Evolutionary conservation across 2,329 filamentous ascomycete species (phyloP), one percentile per base, ranked within the genome.

Genomic region (Fusarium tjaetaba): DNA sequence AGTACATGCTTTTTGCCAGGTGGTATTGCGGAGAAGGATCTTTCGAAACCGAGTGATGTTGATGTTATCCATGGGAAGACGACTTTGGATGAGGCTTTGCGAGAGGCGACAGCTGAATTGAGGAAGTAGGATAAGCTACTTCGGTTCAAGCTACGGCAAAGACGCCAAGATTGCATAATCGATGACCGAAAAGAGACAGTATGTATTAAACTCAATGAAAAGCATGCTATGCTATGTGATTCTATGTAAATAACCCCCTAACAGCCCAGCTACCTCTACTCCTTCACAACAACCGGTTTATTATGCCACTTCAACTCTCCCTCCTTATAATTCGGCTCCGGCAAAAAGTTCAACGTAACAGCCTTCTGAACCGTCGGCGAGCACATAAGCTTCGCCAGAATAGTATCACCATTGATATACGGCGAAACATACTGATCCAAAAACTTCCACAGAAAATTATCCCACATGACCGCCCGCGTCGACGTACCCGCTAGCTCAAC

Each of bases 1-100:
- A 52, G 77, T 0, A 64, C n/a, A 51, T 73, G 76, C 28, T 77
- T 82, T 41, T 68, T 81, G 14, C 78, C 77, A 0, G 79, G 78
- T 0, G 80, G 80, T 0, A 56, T 76, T 13, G 68, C 77, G 4
- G 67, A 72, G n/a, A 63, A 73, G 24, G 71, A 77, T 39, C 53
- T 59, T 16, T 46, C 62, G 1, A 68, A 70, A 2, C 46, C 43
- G 7, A 64, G 60, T 13, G 62, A 65, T 7, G 43, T 73, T 15
- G 64, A 74, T 5, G 58, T 80, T 51, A 66, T 80, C 22, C 32
- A 61, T 18, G 78, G 80, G 0, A 61, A 65, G 58, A 77, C 73
- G 11, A 61, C 39, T 48, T 41, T 81, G 26, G 49, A 45, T 11
- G 72, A 75, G 24, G 70, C 71, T 1, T 60, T 80, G 6, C 30